Percentiles rank a stretch among this genome's conserved stretches.
phyloP scores from a whole-genome alignment of 345 rosid species.

The Microthlaspi erraticum region DNA sequence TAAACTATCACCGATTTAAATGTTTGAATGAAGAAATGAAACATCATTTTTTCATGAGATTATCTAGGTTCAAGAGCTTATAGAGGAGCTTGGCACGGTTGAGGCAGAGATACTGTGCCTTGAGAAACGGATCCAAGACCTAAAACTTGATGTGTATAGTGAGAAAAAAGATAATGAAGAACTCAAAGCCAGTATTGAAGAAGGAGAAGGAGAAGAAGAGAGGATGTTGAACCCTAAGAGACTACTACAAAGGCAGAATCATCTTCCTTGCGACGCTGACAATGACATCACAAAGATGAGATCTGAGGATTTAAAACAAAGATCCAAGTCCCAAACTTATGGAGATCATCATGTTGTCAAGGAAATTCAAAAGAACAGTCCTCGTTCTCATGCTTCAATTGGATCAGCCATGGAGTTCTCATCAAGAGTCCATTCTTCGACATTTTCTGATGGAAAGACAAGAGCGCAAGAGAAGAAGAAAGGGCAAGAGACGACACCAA shows the following conservation, averaged over 20 bases:
- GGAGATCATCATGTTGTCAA: constrained; percentile 43
- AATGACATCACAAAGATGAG: constrained; percentile 31
- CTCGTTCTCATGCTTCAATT: constrained; percentile 59
- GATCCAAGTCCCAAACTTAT: constrained; percentile 57
- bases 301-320: constrained; percentile 44
- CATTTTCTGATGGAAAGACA: constrained; percentile 50
- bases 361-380: constrained; percentile 49
- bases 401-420: constrained; percentile 68
- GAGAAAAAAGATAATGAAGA: constrained; percentile 50
- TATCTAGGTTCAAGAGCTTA: constrained; percentile 69
- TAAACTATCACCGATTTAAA: no score
- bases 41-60: constrained; percentile 21
- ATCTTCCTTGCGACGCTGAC: constrained; percentile 43
- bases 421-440: constrained; percentile 53
- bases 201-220: constrained; percentile 49
- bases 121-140: constrained; percentile 69
- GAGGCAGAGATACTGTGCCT: constrained; percentile 83
- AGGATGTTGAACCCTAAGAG: constrained; percentile 49
- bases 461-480: constrained; percentile 31
- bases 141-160: constrained; percentile 65
- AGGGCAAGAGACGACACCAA: constrained; percentile 48
- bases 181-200: constrained; percentile 29
- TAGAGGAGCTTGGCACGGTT: constrained; percentile 70
- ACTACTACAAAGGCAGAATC: constrained; percentile 44
- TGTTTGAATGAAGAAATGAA: not conserved